Evolutionary conservation across 2,329 filamentous ascomycete species (phyloP), one percentile per base, ranked within the genome.

Genomic region (Hymenoscyphus occultus): DNA sequence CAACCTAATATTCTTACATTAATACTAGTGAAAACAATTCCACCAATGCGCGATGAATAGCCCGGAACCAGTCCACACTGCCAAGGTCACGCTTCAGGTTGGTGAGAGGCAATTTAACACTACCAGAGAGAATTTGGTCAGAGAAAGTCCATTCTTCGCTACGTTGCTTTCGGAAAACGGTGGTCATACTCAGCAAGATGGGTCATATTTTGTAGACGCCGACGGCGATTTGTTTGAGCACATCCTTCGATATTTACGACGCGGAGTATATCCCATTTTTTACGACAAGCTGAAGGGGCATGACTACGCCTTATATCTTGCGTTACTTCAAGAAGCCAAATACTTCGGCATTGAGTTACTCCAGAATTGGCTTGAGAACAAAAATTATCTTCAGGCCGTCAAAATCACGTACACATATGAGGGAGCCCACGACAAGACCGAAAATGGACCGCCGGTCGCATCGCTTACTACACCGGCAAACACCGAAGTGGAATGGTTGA

Each of bases 151-250:
- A 13, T 63, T 39, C 42, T 63, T 63, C 35, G 19, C 56, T 28
- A 12, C 42, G 22, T 40, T 63, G 6, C 62, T 77, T 5, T 73
- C 73, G 0, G 66, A 63, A 0, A 59, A 69, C 7, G 74, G 71
- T 69, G 45, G 67, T 42, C 67, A 73, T 14, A 60, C 56, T 22
- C 66, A 73, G 56, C 40, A 62, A 6, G 74, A 79, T 28, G 76
- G 74, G 0, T 72, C 73, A 0, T 76, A 76, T 68, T 80, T 80
- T 68, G 62, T 81, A 22, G 78, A 80, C 63, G 70, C 76, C 0
- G 76, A 80, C 56, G 70, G 75, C 0, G 65, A 71, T 0, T 35
- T 77, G 1, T 80, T 80, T 64, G 63, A 71, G 13, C 71, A 79
- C 60, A 69, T 79, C 63, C 71, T 79, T 2, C 67, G 69, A 0